Evolutionary conservation across 2,329 filamentous ascomycete species (phyloP), one percentile per base, ranked within the genome.

Genomic region (Ophiocordyceps camponoti-saundersi): DNA sequence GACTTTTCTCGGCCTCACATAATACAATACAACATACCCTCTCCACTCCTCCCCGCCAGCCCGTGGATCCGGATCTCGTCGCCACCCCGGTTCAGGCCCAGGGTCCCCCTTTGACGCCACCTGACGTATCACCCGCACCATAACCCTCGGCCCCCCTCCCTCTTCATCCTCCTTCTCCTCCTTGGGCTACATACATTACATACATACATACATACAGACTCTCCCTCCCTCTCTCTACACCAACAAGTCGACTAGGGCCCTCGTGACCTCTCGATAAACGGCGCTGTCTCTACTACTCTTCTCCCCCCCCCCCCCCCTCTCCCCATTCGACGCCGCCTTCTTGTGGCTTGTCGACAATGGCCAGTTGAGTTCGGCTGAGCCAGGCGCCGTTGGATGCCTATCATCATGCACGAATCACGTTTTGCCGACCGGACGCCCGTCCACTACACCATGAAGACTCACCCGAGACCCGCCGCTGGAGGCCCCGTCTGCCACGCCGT

Each of bases 371-470:
- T 39, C 18, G 16, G 44, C 44, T 30, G 36, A 22, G 39, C 40
- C 32, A 32, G 40, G 6, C 41, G 32, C 47, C 39, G 30, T 43
- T 39, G 21, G 40, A 49, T 41, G 44, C 44, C 26, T 29, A 29
- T 29, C 8, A 10, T 50, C 52, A 61, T 63, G 58, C 58, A 56
- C 53, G 60, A 60, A 48, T 57, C 57, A 29, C 61, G 61, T 51
- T 55, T 51, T 44, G 58, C 50, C 54, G 63, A 66, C 52, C 56
- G 62, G 47, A 58, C 58, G 49, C 54, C 58, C 48, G 50, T 66
- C 47, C 65, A 66, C 48, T 68, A 64, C 58, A 67, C 63, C 43
- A 71, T 73, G 68, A 73, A 69, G 57, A 65, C 70, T 34, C 57
- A 61, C 6, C 57, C 64, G 48, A 61, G 62, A 7, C 52, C 53